Evolutionary conservation across 371 early-diverging fungal genomes (phyloP).

Genomic region (Mucor sp.): DNA sequence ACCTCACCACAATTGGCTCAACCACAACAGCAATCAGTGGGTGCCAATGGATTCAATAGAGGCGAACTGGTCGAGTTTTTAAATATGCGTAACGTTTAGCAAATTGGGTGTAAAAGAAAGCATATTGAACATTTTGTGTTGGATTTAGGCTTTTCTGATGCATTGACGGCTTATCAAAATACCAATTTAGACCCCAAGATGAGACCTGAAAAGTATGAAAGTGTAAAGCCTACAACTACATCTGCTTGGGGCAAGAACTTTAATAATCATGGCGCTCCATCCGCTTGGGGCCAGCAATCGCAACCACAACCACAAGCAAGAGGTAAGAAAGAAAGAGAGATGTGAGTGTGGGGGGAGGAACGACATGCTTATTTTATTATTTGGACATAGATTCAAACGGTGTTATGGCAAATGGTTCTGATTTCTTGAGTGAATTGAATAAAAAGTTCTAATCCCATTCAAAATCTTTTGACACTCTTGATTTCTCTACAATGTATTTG

Average conservation of each 20-base stretch:
- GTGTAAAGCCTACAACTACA: constrained; percentile 9
- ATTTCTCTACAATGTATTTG: constrained; percentile 67
- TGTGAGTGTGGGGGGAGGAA: not conserved
- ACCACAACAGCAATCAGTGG: constrained; percentile 8
- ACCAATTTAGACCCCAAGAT: constrained; percentile 30
- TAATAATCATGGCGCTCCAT: constrained; percentile 2
- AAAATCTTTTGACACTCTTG: constrained; percentile 49
- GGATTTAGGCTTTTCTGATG: constrained; percentile 26
- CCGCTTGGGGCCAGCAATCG: constrained; percentile 29
- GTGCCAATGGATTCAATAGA: constrained; percentile 21
- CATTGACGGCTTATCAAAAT: constrained; percentile 32
- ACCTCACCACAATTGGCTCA: constrained; percentile 23
- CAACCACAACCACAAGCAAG: not conserved
- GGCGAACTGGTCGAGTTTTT: constrained; percentile 25
- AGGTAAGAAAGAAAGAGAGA: not conserved
- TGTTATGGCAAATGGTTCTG: constrained; percentile 20
- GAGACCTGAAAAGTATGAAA: constrained; percentile 30
- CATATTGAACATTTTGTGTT: not conserved
- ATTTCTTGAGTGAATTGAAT: constrained; percentile 19
- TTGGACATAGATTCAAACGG: constrained; percentile 8
- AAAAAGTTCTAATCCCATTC: constrained; percentile 26
- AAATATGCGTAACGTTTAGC: constrained; percentile 33
- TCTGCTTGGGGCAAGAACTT: constrained; percentile 14
- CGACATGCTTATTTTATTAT: not conserved
- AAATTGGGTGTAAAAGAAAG: not conserved